Percentiles rank a stretch among this genome's conserved stretches.
phyloP scores from a whole-genome alignment of 495 filamentous ascomycete genomes.

The Neurospora terricola region DNA sequence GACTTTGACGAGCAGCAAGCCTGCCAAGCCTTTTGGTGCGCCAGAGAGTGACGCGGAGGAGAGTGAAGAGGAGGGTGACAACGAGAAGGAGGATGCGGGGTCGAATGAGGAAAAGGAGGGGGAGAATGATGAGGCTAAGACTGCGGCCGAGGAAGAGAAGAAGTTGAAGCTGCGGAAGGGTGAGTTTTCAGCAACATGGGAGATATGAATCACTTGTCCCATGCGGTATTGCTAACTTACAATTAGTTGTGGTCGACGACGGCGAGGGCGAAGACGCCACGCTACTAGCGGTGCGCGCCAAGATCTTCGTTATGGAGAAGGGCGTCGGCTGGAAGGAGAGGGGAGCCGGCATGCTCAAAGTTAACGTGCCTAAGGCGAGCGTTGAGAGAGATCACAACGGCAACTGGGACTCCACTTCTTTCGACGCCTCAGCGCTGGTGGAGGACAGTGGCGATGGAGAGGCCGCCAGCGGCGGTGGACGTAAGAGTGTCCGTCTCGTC shows the following conservation, averaged over 20 bases:
- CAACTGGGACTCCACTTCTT: conserved; percentile 28
- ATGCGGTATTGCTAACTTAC: conserved; percentile 14
- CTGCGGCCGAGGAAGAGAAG: conserved; percentile 51
- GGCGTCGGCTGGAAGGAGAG: conserved; percentile 72
- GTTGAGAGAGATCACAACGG: conserved; percentile 38
- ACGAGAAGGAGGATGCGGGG: conserved; percentile 11
- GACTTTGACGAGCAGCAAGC: conserved; percentile 45
- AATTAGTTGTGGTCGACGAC: conserved; percentile 39
- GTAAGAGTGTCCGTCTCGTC: conserved; percentile 52
- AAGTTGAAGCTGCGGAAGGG: conserved; percentile 54
- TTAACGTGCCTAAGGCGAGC: conserved; percentile 57
- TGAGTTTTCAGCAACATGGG: conserved; percentile 27
- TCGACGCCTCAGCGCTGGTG: conserved; percentile 39
- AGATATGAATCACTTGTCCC: background rate
- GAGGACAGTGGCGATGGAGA: conserved; percentile 30
- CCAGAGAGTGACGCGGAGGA: conserved; percentile 51
- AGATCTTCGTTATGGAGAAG: conserved; percentile 66
- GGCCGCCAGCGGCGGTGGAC: conserved; percentile 7
- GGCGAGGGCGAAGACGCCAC: conserved; percentile 72
- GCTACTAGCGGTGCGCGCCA: conserved; percentile 54
- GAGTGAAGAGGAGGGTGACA: conserved; percentile 28
- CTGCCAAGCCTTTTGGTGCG: conserved; percentile 62
- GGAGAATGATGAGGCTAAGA: conserved; percentile 32
- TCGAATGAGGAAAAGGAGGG: conserved; percentile 34
- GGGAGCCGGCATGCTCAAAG: conserved; percentile 70